Evolutionary conservation across 257 asterid genomes (phyloP).

Genomic region (Paraleonurus japonicus): DNA sequence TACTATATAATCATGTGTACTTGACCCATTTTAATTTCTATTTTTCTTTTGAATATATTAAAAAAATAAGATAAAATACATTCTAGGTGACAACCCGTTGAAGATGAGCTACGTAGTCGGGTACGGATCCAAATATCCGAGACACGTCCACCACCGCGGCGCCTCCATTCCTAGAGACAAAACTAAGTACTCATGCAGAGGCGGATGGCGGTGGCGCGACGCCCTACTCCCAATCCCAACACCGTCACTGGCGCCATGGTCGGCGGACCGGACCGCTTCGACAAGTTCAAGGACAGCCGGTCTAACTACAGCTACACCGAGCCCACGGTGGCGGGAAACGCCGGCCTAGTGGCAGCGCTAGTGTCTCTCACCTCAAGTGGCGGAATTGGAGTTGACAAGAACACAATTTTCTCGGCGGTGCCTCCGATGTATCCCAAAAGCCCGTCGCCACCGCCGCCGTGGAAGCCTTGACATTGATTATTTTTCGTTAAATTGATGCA

Average conservation of each 20-base stretch:
- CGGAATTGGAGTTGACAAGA: constrained; percentile 57
- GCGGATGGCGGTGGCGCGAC: constrained; percentile 77
- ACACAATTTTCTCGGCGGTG: constrained; percentile 65
- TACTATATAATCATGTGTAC: too few species aligned
- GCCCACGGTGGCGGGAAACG: constrained; percentile 88
- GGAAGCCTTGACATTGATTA: constrained; percentile 55
- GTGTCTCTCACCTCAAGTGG: constrained; percentile 67
- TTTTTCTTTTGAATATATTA: neutral
- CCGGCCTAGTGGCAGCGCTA: constrained; percentile 85
- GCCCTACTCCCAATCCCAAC: constrained; percentile 55
- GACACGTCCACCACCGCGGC: constrained; percentile 82
- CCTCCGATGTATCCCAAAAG: constrained; percentile 60
- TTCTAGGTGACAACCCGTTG: constrained; percentile 69
- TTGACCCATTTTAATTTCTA: neutral
- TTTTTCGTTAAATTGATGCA: neutral
- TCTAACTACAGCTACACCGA: constrained; percentile 69
- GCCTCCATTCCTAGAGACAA: constrained; percentile 68
- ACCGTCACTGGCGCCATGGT: constrained; percentile 81
- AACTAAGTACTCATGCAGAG: constrained; percentile 63
- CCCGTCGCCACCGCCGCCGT: constrained; percentile 91
- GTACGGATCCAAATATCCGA: constrained; percentile 58
- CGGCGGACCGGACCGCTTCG: constrained; percentile 83
- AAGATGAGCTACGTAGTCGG: constrained; percentile 90
- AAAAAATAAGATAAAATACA: constrained; percentile 50
- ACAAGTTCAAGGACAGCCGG: constrained; percentile 61